Base-by-base conservation (phyloP, 208 protist species). In the Phytomonas sp. region DNA sequence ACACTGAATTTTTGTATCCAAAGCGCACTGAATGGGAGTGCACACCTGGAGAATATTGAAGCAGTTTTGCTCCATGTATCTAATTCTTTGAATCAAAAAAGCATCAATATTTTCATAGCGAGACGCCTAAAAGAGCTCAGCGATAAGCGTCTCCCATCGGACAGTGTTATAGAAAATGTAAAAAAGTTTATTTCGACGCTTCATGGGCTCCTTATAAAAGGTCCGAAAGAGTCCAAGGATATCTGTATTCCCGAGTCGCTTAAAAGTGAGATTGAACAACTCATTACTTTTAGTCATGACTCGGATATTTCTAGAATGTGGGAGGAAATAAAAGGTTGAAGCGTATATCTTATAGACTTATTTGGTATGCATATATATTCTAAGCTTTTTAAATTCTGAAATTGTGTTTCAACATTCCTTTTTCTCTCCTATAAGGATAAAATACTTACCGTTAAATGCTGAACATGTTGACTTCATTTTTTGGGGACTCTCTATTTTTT, bases 261-360 rank as follows among this genome's bases (percentile, higher is more conserved):
- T 3, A 83, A 82, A 37, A 26, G 59, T 34, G 80, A 90, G 32
- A 74, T 91, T 36, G 84, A 78, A 30, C 63, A 76, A 37, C 62
- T 91, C 23, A 84, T 88, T 69, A 76, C 80, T 59, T 71, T 64
- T 15, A 79, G 73, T 36, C 78, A 73, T 36, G 61, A 77, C 34
- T 73, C 77, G 33, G 87, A 93, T 51, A 73, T 90, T 56, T 71
- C 64, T 8, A 76, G 66, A 53, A 66, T 72, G 28, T 93, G 87
- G 87, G 78, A 84, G 0, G 87, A 89, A 73, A 77, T 93, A 68
- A 89, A 87, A 70, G 80, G 85, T 68, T 76, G 88, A 31, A 23
- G 29, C 31, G 60, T 30, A 51, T 66, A 37, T 30, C 26, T 68
- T 34, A 26, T 34, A n/a, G 15, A 68, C 4, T 70, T 31, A 62